Base-by-base conservation (phyloP, 2,329 filamentous ascomycete genomes). In the Ophiostoma pallidulum region DNA sequence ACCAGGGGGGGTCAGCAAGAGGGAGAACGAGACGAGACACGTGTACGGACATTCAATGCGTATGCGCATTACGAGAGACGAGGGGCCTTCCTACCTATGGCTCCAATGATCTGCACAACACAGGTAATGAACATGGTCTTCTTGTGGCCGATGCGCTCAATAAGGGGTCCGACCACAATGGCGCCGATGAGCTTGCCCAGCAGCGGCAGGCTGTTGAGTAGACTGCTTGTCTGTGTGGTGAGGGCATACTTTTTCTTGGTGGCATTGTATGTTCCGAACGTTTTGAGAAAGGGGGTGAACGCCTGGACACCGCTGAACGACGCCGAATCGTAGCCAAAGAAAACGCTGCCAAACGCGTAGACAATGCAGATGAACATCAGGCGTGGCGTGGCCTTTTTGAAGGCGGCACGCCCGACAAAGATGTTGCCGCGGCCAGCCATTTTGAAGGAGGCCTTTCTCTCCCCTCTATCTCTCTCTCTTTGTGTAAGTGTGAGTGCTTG, bases 201-300 rank as follows among this genome's bases (percentile, higher is more conserved):
- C 18, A 45, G 35, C 19, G 43, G 43, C 35, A 45, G 35, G 26
- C 43, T 45, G 43, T 45, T 45, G n/a, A 45, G 24, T 18, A 45
- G 18, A 5, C 35, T 10, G 13, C n/a, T 39, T n/a, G 37, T 45
- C 8, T 32, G 35, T 13, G 43, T 29, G 4, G 43, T 31, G 8
- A 45, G 43, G 12, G 32, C 36, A 14, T 39, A 45, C n/a, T 35
- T 35, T 2, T 22, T 38, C 13, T 31, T 45, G 14, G 37, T 39
- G 10, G 22, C 43, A 19, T 13, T 39, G 35, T 32, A 45, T 13
- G 24, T 32, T 24, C 43, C 43, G n/a, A 45, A 45, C 13, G 8
- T 4, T 18, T 13, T 26, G 16, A 45, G 13, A 13, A 39, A 45
- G 16, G 43, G 35, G 7, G 35, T 24, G 35, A 45, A 45, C 9